A percentile compares a stretch with the other conserved stretches of the same genome.
Conservation (phyloP, 164 flowering plant species). For the Liriodendron chinense region DNA sequence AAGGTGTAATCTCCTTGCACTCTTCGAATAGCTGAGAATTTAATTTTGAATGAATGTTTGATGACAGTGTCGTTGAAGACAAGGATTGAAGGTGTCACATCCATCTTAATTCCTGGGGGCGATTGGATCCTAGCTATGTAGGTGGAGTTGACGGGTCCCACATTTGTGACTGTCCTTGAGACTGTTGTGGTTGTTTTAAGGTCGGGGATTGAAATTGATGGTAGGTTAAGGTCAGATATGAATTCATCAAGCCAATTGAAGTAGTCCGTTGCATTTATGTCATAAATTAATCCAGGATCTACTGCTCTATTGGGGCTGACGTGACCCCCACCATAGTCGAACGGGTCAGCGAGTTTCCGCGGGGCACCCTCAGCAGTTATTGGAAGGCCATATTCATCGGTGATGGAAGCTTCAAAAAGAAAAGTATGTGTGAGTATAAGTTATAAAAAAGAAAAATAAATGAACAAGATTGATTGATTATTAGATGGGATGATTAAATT, state of each 20-base stretch:
- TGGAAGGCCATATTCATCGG: not conserved
- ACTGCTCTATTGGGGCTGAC: constrained; percentile 37
- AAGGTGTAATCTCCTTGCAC: constrained; percentile 44
- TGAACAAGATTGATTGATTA: not conserved
- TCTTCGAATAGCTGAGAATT: constrained; percentile 19
- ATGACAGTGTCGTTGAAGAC: constrained; percentile 33
- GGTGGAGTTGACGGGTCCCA: constrained; percentile 28
- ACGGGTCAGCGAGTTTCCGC: constrained; percentile 34
- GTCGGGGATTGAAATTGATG: constrained; percentile 43
- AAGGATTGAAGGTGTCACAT: constrained; percentile 39
- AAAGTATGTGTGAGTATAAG: too few species aligned
- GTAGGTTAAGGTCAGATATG: constrained; percentile 36
- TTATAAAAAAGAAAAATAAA: not conserved
- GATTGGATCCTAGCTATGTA: constrained; percentile 34
- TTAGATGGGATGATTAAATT: not conserved
- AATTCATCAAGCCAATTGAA: not conserved
- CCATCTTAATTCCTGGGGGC: constrained; percentile 39
- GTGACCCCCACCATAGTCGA: constrained; percentile 43
- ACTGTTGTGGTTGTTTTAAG: constrained; percentile 28
- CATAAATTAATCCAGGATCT: constrained; percentile 45
- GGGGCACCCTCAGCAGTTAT: constrained; percentile 24
- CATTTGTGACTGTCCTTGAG: constrained; percentile 42
- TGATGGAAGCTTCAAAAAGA: not conserved
- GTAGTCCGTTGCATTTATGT: constrained; percentile 27
- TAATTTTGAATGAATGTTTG: constrained; percentile 38